phyloP scores from a whole-genome alignment of 2,329 filamentous ascomycete species.

The Sordariomycetes sp. region DNA sequence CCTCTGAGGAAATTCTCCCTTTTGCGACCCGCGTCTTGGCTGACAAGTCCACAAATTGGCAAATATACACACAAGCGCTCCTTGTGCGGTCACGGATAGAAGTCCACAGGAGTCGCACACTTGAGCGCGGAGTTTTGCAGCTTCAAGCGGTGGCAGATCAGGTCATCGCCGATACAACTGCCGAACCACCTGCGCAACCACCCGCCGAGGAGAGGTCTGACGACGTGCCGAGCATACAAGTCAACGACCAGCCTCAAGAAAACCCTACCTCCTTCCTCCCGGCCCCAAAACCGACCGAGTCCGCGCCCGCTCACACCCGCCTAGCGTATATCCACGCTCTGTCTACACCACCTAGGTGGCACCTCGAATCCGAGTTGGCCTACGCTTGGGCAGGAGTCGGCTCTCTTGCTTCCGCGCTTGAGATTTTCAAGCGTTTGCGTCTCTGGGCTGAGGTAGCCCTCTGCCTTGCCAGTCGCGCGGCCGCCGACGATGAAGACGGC shows the following conservation, averaged over 20 bases:
- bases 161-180: conserved; percentile 73
- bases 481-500: conserved; percentile 47
- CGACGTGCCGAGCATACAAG: conserved; percentile 32
- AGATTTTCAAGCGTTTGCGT: conserved; percentile 88
- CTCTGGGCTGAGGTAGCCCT: conserved; percentile 94
- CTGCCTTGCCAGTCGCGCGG: conserved; percentile 61
- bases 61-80: conserved; percentile 90
- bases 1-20: conserved; percentile 85
- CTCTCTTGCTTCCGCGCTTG: conserved; percentile 79
- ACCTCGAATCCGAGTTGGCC: conserved; percentile 86
- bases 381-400: conserved; percentile 87
- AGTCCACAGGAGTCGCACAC: conserved; percentile 73
- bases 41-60: conserved; percentile 92
- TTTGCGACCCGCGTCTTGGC: conserved; percentile 83
- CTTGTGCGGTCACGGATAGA: conserved; percentile 87
- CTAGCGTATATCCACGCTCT: conserved; percentile 79
- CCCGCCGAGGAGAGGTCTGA: conserved; percentile 13
- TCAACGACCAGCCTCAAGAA: conserved; percentile 21
- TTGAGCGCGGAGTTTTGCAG: conserved; percentile 84
- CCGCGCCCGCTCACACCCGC: conserved; percentile 67
- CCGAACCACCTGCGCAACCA: conserved; percentile 12
- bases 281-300: conserved; percentile 63
- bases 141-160: conserved; percentile 94
- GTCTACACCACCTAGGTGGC: conserved; percentile 80
- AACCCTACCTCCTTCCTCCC: conserved; percentile 75